Evolutionary conservation across 768 basidiomycete species (phyloP), one percentile per base, ranked within the genome.

Genomic region (Heimioporus sp.): DNA sequence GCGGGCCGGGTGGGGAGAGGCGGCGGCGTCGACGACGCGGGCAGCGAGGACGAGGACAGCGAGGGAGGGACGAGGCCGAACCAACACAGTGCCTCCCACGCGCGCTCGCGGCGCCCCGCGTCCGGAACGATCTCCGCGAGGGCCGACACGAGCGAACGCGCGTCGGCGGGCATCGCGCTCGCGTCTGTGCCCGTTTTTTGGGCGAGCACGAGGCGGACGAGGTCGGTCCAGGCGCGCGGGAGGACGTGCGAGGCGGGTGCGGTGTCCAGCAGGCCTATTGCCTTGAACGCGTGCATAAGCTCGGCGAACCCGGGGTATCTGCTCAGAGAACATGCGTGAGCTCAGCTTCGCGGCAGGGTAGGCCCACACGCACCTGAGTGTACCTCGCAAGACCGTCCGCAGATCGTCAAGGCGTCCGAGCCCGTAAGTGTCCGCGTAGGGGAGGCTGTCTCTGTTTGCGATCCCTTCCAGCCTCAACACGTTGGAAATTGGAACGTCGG

Each of bases 291-390:
- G 36, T 86, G 76, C 78, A 97, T 83, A 17, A 92, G 68, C 4
- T 73, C 69, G 2, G 86, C 75, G 64, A 93, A 97, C 0, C 93
- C 93, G 3, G 88, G 86, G 66, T 97, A 95, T 65, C 92, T 91
- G 61, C 47, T 12, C 28, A 4, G 2, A 12, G 11, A 5, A 2
- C 7, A 10, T 40, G 35, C 20, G 12, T 7, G 5, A 45, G 16
- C 1, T 31, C 13, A 4, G 2, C 21, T 9, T 36, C 15, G 20
- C 5, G 39, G 13, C 10, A 5, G 11, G 20, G 39, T 40, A 5
- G 6, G 10, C 7, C 11, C 30, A 13, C 21, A 30, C 72, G 44
- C 54, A 87, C 85, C 94, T 80, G 41, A 97, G 67, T 0, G 95
- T 97, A 5, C 95, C 95, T 32, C 95, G 78, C 60, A 97, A 69